Conservation (phyloP, 352 stramenopile genomes). For the Globisporangium solare region DNA sequence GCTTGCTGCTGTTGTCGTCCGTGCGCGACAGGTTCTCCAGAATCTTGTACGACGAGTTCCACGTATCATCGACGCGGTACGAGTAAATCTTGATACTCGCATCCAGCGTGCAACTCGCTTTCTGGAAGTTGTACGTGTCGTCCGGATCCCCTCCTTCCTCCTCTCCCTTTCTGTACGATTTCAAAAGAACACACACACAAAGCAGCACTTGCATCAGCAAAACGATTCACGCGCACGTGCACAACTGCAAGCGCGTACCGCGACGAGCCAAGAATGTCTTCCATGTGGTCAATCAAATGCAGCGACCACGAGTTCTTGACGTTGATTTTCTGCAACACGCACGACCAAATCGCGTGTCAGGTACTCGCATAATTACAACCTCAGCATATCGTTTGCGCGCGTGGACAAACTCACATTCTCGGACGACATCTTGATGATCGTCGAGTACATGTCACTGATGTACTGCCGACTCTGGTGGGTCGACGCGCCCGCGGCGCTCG, state of each 20-base stretch:
- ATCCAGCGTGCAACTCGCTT: constrained; percentile 97
- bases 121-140: constrained; percentile 95
- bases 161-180: constrained; percentile 15
- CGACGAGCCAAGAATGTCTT: constrained; percentile 86
- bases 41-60: constrained; percentile 96
- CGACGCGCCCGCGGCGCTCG: not conserved
- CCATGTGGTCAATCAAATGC: constrained; percentile 97
- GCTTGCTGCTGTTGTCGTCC: constrained; percentile 31
- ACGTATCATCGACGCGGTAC: constrained; percentile 97
- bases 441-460: constrained; percentile 90
- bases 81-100: constrained; percentile 99
- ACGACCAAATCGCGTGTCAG: too few species aligned
- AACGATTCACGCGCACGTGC: too few species aligned
- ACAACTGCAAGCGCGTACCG: constrained; percentile 27
- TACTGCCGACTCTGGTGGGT: constrained; percentile 63
- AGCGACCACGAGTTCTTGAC: constrained; percentile 96
- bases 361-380: too few species aligned
- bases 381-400: too few species aligned
- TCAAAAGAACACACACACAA: not conserved
- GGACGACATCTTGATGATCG: constrained; percentile 90
- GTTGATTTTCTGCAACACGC: constrained; percentile 92
- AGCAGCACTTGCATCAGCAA: too few species aligned
- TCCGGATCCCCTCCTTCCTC: constrained; percentile 26
- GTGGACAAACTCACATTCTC: constrained; percentile 67
- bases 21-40: constrained; percentile 95